Conservation (phyloP, 148 eudicot genomes). For the Camellia sinensis region DNA sequence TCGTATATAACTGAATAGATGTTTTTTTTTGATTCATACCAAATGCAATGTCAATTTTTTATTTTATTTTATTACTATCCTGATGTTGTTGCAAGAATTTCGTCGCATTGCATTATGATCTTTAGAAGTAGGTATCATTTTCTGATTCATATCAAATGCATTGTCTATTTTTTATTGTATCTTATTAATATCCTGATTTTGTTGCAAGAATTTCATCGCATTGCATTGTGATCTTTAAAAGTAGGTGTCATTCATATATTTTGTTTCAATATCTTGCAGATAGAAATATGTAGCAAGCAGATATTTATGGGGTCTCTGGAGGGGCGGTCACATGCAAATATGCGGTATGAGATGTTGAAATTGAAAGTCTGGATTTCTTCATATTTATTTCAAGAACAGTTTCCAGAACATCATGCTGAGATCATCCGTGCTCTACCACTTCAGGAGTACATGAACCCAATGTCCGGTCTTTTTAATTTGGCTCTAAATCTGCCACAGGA, state of each 20-base stretch:
- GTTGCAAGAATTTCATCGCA: neutral
- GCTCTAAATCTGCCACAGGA: constrained; percentile 60
- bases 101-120: neutral
- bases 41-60: neutral
- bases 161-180: neutral
- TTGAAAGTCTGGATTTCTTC: constrained; percentile 67
- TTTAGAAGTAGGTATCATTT: neutral
- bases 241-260: neutral
- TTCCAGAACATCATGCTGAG: constrained; percentile 56
- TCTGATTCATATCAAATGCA: neutral
- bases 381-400: constrained; percentile 45
- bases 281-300: constrained; percentile 57
- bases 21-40: neutral
- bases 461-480: constrained; percentile 65
- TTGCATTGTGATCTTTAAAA: neutral
- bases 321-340: constrained; percentile 40
- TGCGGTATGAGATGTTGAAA: constrained; percentile 49
- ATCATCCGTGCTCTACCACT: constrained; percentile 65
- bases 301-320: constrained; percentile 54
- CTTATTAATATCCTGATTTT: neutral
- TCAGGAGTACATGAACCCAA: constrained; percentile 66
- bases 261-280: constrained; percentile 33
- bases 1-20: neutral
- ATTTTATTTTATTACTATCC: neutral
- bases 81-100: neutral